A percentile compares a stretch with the other conserved stretches of the same genome.
Evolutionary conservation across 805 yeast species (phyloP).

Genomic region (Schizosaccharomyces cryophilus): DNA sequence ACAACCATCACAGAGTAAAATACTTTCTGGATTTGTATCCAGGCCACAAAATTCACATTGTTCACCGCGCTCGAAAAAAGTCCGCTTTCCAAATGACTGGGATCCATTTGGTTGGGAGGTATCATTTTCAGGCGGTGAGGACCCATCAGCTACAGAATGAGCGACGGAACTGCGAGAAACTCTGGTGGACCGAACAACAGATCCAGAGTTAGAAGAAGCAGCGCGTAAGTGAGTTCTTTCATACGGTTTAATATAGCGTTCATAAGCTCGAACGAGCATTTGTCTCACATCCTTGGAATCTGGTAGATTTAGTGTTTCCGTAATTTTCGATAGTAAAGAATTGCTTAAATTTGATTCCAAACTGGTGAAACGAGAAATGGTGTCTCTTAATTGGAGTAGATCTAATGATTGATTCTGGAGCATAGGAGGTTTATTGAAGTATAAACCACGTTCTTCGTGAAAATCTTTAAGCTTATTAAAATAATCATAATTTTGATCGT

Average conservation of each 20-base stretch:
- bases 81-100: not conserved
- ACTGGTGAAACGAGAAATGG: not conserved
- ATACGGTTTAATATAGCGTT: not conserved
- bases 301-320: not conserved
- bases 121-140: not conserved
- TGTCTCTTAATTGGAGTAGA: not conserved
- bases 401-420: not conserved
- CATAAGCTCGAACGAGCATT: not conserved
- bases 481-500: not conserved
- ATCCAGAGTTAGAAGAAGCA: too few species aligned
- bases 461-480: not conserved
- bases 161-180: not conserved
- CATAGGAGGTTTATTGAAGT: not conserved
- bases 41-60: slow-evolving; percentile 12
- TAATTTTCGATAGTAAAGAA: not conserved
- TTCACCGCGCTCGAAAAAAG: slow-evolving; percentile 2
- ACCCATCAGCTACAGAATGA: not conserved
- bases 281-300: not conserved
- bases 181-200: not conserved
- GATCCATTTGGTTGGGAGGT: too few species aligned
- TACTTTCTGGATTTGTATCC: slow-evolving; percentile 6
- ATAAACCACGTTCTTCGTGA: not conserved
- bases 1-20: slow-evolving; percentile 41
- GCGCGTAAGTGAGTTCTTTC: not conserved
- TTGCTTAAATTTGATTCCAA: not conserved